Evolutionary conservation across 352 stramenopile genomes (phyloP), one percentile per base, ranked within the genome.

Genomic region (Pythium aphanidermatum): DNA sequence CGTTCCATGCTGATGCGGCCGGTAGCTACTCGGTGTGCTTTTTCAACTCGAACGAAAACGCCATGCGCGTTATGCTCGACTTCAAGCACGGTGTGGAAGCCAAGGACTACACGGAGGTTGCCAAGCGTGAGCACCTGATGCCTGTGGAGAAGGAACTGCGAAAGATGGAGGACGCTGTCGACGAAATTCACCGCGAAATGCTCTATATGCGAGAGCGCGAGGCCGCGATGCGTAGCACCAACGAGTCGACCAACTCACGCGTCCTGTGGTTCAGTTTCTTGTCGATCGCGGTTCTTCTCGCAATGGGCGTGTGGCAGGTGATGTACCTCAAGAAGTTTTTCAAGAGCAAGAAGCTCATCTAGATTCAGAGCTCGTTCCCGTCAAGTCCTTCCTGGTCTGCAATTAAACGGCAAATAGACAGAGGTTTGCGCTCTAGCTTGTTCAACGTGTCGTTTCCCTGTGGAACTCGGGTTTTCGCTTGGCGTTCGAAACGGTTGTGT

Each of bases 321-420:
- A 53, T 91, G 56, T 93, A 95, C 63, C 66, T 95, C 41, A 93
- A 94, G 66, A 87, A 88, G 55, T 95, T 95, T 46, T 95, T 95
- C 77, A 95, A 95, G 70, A 89, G 76, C 66, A 93, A 93, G 62
- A 95, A 95, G 62, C 73, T 95, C 52, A 92, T 95, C 51, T 95
- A 89, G 60, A 47, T 23, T 45, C 20, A 11, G 16, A 10, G 7
- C 8, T 16, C 32, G n/a, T n/a, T n/a, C n/a, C n/a, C n/a, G n/a
- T n/a, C n/a, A n/a, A n/a, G n/a, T n/a, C n/a, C n/a, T n/a, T n/a
- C n/a, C n/a, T n/a, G n/a, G n/a, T n/a, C n/a, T n/a, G n/a, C n/a
- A n/a, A n/a, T n/a, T n/a, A n/a, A n/a, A n/a, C n/a, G n/a, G n/a
- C n/a, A n/a, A n/a, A n/a, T n/a, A n/a, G n/a, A n/a, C n/a, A n/a